phyloP scores from a whole-genome alignment of 1,139 yeast genomes.

The Taphrina sp. region DNA sequence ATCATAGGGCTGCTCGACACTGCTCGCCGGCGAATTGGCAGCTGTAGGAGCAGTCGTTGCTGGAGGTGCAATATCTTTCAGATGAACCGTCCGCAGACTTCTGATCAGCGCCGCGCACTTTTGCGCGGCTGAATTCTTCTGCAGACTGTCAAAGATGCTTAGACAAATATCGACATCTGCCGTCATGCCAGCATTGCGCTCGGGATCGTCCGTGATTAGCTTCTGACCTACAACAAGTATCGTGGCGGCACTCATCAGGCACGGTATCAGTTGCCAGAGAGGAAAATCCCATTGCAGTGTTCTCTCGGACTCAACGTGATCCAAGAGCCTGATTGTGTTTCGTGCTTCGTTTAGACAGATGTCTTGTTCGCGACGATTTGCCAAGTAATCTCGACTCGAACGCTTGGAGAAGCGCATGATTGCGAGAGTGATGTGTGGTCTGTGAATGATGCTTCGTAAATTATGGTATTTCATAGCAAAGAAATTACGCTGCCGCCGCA shows the following conservation, averaged over 20 bases:
- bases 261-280: slow-evolving; percentile 28
- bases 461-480: slow-evolving; percentile 34
- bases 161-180: slow-evolving; percentile 20
- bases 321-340: slow-evolving; percentile 24
- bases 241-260: slow-evolving; percentile 33
- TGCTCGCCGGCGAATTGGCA: slow-evolving; percentile 13
- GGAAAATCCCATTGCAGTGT: slow-evolving; percentile 30
- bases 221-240: slow-evolving; percentile 28
- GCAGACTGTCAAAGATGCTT: slow-evolving; percentile 25
- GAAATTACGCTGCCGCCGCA: slow-evolving; percentile 31
- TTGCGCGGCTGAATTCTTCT: slow-evolving; percentile 29
- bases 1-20: slow-evolving; percentile 25
- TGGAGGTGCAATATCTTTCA: slow-evolving; percentile 29
- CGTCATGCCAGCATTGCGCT: slow-evolving; percentile 6
- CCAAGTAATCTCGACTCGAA: slow-evolving; percentile 4
- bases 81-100: slow-evolving; percentile 16
- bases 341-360: slow-evolving; percentile 29
- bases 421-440: slow-evolving; percentile 33
- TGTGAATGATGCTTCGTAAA: slow-evolving; percentile 34
- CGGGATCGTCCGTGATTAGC: slow-evolving; percentile 19
- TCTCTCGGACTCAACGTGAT: slow-evolving; percentile 24
- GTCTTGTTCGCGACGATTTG: slow-evolving; percentile 17
- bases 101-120: slow-evolving; percentile 30
- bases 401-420: slow-evolving; percentile 26
- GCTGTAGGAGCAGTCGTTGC: not conserved